Evolutionary conservation across 306 rosid species (phyloP).

Genomic region (Psophocarpus tetragonolobus): DNA sequence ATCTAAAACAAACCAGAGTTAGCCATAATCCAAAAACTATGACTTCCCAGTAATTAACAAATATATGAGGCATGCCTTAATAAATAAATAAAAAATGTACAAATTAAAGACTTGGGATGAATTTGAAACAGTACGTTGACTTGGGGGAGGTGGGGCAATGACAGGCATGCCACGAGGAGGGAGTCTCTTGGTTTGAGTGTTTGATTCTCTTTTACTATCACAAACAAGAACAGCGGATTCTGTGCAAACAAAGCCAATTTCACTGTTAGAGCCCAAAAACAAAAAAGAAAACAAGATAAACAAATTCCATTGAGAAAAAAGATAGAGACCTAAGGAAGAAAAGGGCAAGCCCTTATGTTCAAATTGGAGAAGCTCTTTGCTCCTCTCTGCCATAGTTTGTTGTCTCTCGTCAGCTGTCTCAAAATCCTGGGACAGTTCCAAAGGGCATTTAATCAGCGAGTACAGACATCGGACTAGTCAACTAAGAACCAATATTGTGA

Average conservation of each 20-base stretch:
- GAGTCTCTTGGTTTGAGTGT: slow-evolving; percentile 32
- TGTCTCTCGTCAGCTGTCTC: background rate
- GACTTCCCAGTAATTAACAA: background rate
- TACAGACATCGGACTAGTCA: background rate
- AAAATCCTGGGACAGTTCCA: background rate
- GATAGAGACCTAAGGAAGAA: slow-evolving; percentile 54
- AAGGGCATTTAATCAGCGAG: background rate
- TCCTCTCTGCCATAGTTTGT: slow-evolving; percentile 52
- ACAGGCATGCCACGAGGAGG: slow-evolving; percentile 42
- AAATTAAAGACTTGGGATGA: background rate
- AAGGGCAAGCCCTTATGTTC: slow-evolving; percentile 54
- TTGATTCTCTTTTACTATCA: slow-evolving; percentile 27
- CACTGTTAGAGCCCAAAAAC: background rate
- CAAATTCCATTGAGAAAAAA: background rate
- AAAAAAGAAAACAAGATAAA: background rate
- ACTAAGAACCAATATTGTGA: too few relatives aligned
- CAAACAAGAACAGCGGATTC: slow-evolving; percentile 61
- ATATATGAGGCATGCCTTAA: background rate
- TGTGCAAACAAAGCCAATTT: slow-evolving; percentile 30
- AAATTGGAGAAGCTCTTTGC: slow-evolving; percentile 74
- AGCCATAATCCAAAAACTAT: background rate
- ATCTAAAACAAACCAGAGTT: background rate
- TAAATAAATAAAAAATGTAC: background rate
- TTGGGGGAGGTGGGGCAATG: slow-evolving; percentile 48
- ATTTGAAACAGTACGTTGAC: slow-evolving; percentile 55